Evolutionary conservation across 2,329 filamentous ascomycete genomes (phyloP), one percentile per base, ranked within the genome.

Genomic region (Aspergillus pseudoviridinutans): DNA sequence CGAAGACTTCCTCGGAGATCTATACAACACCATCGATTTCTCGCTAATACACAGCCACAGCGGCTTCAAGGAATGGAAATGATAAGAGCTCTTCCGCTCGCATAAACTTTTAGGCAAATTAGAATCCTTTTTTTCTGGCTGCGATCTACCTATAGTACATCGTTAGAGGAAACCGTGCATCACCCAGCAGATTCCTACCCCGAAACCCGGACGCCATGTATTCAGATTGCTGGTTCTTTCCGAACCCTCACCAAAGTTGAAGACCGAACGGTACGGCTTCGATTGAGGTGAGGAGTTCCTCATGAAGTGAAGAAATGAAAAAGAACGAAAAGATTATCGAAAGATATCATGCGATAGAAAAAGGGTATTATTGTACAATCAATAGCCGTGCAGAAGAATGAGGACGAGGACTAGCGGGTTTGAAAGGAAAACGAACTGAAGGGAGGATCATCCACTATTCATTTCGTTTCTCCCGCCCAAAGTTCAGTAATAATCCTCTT

Each of bases 401-500:
- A 47, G 10, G 53, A 27, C 46, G 49, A 51, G 22, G 41, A 56
- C 38, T 35, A 38, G 22, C 49, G 51, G 29, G 44, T 54, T 42
- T 51, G 28, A n/a, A 22, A 22, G 22, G 22, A 22, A 22, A 22
- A 22, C 22, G 22, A 22, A 22, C 22, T 22, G 22, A 22, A 22
- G 22, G n/a, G 17, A 27, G 27, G 4, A 38, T 51, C 20, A 24
- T 46, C 3, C 7, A 22, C 4, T 24, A 9, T 46, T 12, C 22
- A 22, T 12, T 25, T 46, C 20, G 10, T 46, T 12, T n/a, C 17
- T 44, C 41, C 22, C 41, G 41, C 0, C n/a, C 42, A 22, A 10
- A 35, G 6, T 35, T 70, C 59, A 72, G 46, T 71, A 72, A 51
- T 73, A 70, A 59, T 70, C 70, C 53, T 72, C 70, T 56, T 73